These are phyloP conservation scores for Golubevia sp. DNA, from an alignment of 1,284 basidiomycete species.

Conservation along the genomic window DNA sequence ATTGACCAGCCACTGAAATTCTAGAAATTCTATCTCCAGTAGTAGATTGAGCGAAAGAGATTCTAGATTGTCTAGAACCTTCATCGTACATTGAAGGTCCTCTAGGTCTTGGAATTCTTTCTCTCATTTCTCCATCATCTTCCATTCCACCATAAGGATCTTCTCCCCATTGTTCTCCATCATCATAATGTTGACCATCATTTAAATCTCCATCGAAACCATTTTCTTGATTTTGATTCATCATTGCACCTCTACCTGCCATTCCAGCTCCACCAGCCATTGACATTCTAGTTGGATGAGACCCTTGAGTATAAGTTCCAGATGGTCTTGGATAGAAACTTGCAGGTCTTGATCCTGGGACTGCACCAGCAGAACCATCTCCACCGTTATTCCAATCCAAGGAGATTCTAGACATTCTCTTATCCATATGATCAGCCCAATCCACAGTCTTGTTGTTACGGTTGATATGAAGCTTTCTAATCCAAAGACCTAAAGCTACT, in stretches of 20 bases:
- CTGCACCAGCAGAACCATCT: slow-evolving; percentile 40
- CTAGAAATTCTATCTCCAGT: slow-evolving; percentile 41
- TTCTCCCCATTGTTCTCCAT: no score
- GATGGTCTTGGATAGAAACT: slow-evolving; percentile 18
- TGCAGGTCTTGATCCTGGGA: slow-evolving; percentile 43
- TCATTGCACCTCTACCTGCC: neutral
- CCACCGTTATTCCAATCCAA: slow-evolving; percentile 49
- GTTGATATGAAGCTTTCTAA: slow-evolving; percentile 55
- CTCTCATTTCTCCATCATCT: slow-evolving; percentile 42
- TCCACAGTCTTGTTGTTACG: slow-evolving; percentile 54
- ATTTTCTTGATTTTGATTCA: no score
- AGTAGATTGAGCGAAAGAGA: slow-evolving; percentile 38
- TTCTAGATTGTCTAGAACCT: slow-evolving; percentile 15
- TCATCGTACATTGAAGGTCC: slow-evolving; percentile 35
- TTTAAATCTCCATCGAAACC: no score
- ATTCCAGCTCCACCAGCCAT: neutral
- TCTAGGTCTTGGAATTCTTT: slow-evolving; percentile 20
- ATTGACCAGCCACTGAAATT: slow-evolving; percentile 39
- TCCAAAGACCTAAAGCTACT: slow-evolving; percentile 30
- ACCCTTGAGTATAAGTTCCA: slow-evolving; percentile 6
- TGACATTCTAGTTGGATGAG: no score
- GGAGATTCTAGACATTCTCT: slow-evolving; percentile 55
- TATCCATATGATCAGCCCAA: slow-evolving; percentile 57
- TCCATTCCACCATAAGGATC: slow-evolving; percentile 18
- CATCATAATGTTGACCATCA: no score